phyloP scores from a whole-genome alignment of 2,329 filamentous ascomycete species.

The Talaromyces sp. region DNA sequence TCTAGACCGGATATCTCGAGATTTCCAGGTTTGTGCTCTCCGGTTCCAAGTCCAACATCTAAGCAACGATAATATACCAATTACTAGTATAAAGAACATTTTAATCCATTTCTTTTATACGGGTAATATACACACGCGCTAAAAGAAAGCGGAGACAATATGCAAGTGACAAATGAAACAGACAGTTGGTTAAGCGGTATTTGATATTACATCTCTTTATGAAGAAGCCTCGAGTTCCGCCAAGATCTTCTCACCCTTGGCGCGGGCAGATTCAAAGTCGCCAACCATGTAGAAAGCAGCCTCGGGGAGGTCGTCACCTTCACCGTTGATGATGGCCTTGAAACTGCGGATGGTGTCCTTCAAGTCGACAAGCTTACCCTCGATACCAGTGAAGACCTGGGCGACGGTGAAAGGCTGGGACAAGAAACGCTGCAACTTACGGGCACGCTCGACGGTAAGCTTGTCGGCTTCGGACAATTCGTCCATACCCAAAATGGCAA shows the following conservation, averaged over 20 bases:
- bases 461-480: constrained; percentile 99
- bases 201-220: constrained; percentile 45
- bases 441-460: constrained; percentile 99
- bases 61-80: no score
- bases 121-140: constrained; percentile 45
- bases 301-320: constrained; percentile 94
- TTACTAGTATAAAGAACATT: background rate
- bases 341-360: constrained; percentile 98
- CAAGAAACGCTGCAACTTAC: constrained; percentile 99
- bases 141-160: constrained; percentile 39
- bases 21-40: no score
- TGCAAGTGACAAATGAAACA: constrained; percentile 32
- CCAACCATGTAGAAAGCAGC: constrained; percentile 98
- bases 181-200: constrained; percentile 21
- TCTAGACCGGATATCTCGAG: no score
- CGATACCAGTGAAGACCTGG: constrained; percentile 72
- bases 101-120: constrained; percentile 32
- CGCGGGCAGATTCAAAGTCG: constrained; percentile 85
- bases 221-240: constrained; percentile 74
- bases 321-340: constrained; percentile 93
- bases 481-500: constrained; percentile 99
- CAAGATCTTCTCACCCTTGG: constrained; percentile 99
- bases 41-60: no score
- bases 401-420: constrained; percentile 96
- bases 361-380: constrained; percentile 94